phyloP scores from a whole-genome alignment of 2,329 filamentous ascomycete genomes.

The Colletotrichum destructivum region DNA sequence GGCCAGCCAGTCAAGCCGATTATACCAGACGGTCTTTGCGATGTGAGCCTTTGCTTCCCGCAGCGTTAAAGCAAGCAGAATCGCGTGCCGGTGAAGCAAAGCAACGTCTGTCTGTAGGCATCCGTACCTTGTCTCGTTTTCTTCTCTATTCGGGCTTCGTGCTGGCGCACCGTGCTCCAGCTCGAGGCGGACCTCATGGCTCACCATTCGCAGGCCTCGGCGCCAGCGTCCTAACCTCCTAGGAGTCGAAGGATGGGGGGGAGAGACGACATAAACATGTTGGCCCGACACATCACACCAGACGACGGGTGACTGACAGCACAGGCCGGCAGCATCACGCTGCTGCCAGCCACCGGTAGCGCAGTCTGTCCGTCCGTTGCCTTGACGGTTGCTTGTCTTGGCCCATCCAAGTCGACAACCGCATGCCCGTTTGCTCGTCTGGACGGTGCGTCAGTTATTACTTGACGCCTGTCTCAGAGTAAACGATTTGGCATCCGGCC shows the following conservation, averaged over 20 bases:
- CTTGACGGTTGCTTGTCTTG: conserved; percentile 14
- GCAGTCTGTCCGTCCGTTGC: conserved; percentile 12
- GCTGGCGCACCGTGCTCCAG: conserved; percentile 23
- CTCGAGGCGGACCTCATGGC: conserved; percentile 1
- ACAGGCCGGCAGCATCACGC: neutral
- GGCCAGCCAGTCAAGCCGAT: conserved; percentile 16
- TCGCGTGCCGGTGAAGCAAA: conserved; percentile 31
- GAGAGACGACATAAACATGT: neutral
- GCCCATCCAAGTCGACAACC: conserved; percentile 1
- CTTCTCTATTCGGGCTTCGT: conserved; percentile 6
- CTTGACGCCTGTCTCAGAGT: too few species aligned
- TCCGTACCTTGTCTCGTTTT: neutral
- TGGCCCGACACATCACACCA: conserved; percentile 24
- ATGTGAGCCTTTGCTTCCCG: conserved; percentile 1
- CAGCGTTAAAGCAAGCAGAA: conserved; percentile 29
- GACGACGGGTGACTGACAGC: conserved; percentile 38
- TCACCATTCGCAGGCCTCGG: conserved; percentile 14
- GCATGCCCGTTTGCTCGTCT: conserved; percentile 6
- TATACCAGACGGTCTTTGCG: conserved; percentile 28
- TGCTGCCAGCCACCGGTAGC: conserved; percentile 16
- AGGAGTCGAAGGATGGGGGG: neutral
- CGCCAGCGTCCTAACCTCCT: neutral
- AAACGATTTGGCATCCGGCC: neutral
- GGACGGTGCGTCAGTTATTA: neutral
- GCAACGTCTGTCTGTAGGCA: neutral